phyloP scores from a whole-genome alignment of 2,329 filamentous ascomycete species.

The Helicocarpus griseus region DNA sequence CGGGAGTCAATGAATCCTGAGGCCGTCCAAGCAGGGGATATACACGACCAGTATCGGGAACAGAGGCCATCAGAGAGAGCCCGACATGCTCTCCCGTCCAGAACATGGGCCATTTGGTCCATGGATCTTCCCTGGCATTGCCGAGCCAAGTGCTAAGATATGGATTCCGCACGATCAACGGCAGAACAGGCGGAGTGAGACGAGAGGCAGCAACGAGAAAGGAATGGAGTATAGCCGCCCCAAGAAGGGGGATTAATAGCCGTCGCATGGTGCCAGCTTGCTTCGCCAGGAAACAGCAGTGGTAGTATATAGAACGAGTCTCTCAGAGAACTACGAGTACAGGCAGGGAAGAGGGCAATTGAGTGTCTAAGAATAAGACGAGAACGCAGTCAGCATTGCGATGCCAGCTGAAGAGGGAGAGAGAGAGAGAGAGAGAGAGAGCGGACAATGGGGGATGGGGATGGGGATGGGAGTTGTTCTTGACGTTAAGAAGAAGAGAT shows the following conservation, averaged over 20 bases:
- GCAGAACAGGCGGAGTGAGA: slow-evolving; percentile 55
- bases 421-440: neutral
- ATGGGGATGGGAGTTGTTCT: no score
- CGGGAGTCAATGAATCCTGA: slow-evolving; percentile 48
- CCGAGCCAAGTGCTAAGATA: slow-evolving; percentile 68
- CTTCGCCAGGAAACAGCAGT: neutral
- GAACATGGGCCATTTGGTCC: slow-evolving; percentile 80
- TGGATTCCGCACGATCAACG: slow-evolving; percentile 65
- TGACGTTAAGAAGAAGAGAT: neutral
- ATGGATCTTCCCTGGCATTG: slow-evolving; percentile 64
- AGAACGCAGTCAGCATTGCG: neutral
- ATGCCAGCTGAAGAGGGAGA: neutral
- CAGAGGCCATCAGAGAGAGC: slow-evolving; percentile 52
- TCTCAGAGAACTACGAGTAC: no score
- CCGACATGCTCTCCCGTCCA: slow-evolving; percentile 63
- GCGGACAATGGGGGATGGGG: neutral
- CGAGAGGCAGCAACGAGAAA: slow-evolving; percentile 39
- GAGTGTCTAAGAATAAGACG: neutral
- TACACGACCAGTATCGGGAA: slow-evolving; percentile 49
- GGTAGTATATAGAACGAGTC: neutral
- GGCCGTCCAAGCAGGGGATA: slow-evolving; percentile 58
- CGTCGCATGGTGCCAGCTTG: slow-evolving; percentile 7
- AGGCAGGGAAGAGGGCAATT: neutral
- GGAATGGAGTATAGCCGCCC: slow-evolving; percentile 30
- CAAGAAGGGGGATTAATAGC: slow-evolving; percentile 19